phyloP scores from a whole-genome alignment of 495 filamentous ascomycete genomes.

The Aspergillus sparsus region DNA sequence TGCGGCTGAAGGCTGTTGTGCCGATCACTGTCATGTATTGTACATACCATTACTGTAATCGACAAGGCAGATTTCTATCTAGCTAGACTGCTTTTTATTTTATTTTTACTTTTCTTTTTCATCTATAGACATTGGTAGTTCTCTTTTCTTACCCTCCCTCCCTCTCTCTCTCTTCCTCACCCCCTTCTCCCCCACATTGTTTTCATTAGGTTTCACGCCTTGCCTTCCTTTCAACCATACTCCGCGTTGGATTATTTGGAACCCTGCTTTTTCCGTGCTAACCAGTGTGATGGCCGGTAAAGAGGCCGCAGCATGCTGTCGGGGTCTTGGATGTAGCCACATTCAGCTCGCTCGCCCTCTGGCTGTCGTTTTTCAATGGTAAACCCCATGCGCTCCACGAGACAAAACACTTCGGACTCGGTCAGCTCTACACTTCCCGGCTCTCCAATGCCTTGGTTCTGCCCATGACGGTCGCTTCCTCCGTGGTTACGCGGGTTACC shows the following conservation, averaged over 20 bases:
- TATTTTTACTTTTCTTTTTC: too few species aligned
- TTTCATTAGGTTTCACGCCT: too few species aligned
- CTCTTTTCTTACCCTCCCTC: too few species aligned
- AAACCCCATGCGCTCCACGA: slow-evolving; percentile 80
- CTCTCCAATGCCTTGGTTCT: slow-evolving; percentile 63
- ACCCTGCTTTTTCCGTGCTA: slow-evolving; percentile 65
- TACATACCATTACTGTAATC: slow-evolving; percentile 10
- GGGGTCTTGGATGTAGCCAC: slow-evolving; percentile 83
- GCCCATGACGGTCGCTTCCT: slow-evolving; percentile 14
- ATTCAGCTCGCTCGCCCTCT: slow-evolving; percentile 48
- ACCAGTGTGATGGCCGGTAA: slow-evolving; percentile 78
- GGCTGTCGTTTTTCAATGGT: slow-evolving; percentile 54
- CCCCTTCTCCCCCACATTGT: background rate
- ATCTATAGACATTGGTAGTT: too few species aligned
- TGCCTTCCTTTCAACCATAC: too few species aligned
- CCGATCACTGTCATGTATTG: slow-evolving; percentile 14
- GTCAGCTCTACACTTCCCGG: slow-evolving; percentile 84
- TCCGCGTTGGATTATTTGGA: background rate
- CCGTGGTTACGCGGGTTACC: slow-evolving; percentile 42
- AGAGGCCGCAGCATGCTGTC: slow-evolving; percentile 81
- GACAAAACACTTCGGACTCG: slow-evolving; percentile 77
- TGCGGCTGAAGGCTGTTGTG: slow-evolving; percentile 27
- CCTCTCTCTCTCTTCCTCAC: background rate
- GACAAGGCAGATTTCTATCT: slow-evolving; percentile 20
- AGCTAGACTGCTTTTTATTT: background rate